These are phyloP conservation scores for Akanthomyces dipterigenus DNA, from an alignment of 2,329 filamentous ascomycete species.

Conservation along the genomic window DNA sequence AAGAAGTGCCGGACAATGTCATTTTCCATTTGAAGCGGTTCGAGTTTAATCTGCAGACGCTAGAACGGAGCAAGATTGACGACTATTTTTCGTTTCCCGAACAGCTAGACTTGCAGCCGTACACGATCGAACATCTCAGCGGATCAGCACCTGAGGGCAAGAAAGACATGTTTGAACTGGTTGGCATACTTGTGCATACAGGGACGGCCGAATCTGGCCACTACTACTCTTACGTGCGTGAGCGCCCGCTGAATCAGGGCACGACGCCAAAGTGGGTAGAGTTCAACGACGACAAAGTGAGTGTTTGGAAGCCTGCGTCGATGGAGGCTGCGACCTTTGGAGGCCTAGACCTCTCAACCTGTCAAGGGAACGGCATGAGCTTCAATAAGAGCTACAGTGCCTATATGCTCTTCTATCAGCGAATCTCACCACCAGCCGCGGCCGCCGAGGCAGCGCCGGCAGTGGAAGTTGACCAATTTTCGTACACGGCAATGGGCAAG, in stretches of 20 bases:
- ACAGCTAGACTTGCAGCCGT: constrained; percentile 78
- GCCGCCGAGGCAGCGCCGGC: neutral
- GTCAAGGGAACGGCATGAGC: constrained; percentile 37
- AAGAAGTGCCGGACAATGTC: constrained; percentile 85
- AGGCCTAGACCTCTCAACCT: constrained; percentile 50
- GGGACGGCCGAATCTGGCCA: constrained; percentile 92
- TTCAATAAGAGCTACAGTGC: constrained; percentile 75
- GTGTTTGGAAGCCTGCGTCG: constrained; percentile 62
- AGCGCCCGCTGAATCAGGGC: constrained; percentile 52
- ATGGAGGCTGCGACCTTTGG: constrained; percentile 77
- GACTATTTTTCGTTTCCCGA: constrained; percentile 86
- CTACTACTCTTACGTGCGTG: constrained; percentile 92
- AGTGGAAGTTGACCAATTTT: neutral
- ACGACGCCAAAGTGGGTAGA: constrained; percentile 65
- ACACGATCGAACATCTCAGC: constrained; percentile 79
- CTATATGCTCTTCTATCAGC: constrained; percentile 97
- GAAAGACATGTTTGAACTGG: constrained; percentile 81
- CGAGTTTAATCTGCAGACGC: constrained; percentile 69
- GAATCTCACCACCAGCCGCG: constrained; percentile 57
- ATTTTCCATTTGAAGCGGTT: constrained; percentile 94
- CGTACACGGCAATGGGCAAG: constrained; percentile 32
- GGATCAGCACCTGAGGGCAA: constrained; percentile 47
- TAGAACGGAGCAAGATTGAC: constrained; percentile 88
- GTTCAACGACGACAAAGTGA: constrained; percentile 88
- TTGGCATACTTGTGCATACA: constrained; percentile 89